phyloP scores from a whole-genome alignment of 345 rosid species.

The Raphanus raphanistrum region DNA sequence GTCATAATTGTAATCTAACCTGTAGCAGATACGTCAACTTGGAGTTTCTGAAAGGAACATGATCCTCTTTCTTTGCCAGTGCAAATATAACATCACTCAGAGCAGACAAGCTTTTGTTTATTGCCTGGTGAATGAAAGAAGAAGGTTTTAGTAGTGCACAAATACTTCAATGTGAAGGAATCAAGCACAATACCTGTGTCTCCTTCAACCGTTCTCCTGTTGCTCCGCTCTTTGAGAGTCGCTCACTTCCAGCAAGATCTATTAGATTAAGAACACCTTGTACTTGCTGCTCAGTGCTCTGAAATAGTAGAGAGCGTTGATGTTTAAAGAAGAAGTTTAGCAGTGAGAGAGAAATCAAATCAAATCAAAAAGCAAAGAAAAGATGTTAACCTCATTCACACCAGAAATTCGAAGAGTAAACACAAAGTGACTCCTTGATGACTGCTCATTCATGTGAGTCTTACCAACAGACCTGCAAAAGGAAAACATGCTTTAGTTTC shows the following conservation, averaged over 20 bases:
- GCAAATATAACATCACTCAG: constrained; percentile 89
- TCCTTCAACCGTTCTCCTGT: constrained; percentile 89
- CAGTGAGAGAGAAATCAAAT: not conserved
- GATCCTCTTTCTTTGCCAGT: constrained; percentile 89
- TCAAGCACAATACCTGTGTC: constrained; percentile 58
- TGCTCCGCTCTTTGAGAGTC: constrained; percentile 84
- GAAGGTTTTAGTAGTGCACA: too few species aligned
- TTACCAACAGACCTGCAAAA: constrained; percentile 73
- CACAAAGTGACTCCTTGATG: constrained; percentile 58
- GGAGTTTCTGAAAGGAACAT: constrained; percentile 91
- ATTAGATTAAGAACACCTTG: constrained; percentile 89
- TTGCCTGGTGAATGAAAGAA: constrained; percentile 56
- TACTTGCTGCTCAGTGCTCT: constrained; percentile 91
- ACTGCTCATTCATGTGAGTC: constrained; percentile 85
- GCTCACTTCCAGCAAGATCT: constrained; percentile 94
- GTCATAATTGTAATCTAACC: constrained; percentile 44
- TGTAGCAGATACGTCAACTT: constrained; percentile 90
- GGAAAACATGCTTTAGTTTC: constrained; percentile 14
- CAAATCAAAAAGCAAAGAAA: not conserved
- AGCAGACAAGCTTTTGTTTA: constrained; percentile 83
- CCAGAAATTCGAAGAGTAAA: constrained; percentile 78
- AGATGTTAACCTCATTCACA: constrained; percentile 62
- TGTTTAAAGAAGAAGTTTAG: not conserved
- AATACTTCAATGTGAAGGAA: too few species aligned
- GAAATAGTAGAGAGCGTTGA: constrained; percentile 22